phyloP scores from a whole-genome alignment of 78 protist genomes.

The Dictyostelium citrinum region DNA sequence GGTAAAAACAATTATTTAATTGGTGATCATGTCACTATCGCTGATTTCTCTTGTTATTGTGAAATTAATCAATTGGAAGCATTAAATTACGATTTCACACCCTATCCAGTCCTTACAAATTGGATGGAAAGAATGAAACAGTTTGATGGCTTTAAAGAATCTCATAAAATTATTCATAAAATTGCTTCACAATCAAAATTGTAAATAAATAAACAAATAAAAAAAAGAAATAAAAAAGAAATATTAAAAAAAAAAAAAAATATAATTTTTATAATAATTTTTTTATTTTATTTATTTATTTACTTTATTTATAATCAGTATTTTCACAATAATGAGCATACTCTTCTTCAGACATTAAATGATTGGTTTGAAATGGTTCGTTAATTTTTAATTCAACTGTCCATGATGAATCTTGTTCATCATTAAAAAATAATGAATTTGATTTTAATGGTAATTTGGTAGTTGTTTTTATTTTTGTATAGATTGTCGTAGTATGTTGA shows the following conservation, averaged over 20 bases:
- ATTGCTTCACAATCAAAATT: not conserved
- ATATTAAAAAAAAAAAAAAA: not conserved
- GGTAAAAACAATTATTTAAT: not conserved
- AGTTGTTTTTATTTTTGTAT: not conserved
- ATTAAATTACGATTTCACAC: not conserved
- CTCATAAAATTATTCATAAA: not conserved
- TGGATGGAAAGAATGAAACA: conserved; percentile 27
- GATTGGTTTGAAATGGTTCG: not conserved
- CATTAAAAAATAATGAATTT: not conserved
- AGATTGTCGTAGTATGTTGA: not conserved
- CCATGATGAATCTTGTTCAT: not conserved
- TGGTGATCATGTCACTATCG: not conserved
- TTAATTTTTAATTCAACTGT: not conserved
- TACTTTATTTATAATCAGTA: not conserved
- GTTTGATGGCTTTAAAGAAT: not conserved
- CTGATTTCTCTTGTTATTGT: conserved; percentile 31
- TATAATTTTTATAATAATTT: not conserved
- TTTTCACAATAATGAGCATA: not conserved
- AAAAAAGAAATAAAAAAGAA: not conserved
- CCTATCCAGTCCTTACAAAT: not conserved
- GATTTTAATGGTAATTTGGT: not conserved
- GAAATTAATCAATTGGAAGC: conserved; percentile 16
- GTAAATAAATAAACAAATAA: not conserved
- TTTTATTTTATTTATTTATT: not conserved
- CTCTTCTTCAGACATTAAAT: not conserved